phyloP scores from a whole-genome alignment of 2,329 filamentous ascomycete genomes.

The Fusarium haematococcum region DNA sequence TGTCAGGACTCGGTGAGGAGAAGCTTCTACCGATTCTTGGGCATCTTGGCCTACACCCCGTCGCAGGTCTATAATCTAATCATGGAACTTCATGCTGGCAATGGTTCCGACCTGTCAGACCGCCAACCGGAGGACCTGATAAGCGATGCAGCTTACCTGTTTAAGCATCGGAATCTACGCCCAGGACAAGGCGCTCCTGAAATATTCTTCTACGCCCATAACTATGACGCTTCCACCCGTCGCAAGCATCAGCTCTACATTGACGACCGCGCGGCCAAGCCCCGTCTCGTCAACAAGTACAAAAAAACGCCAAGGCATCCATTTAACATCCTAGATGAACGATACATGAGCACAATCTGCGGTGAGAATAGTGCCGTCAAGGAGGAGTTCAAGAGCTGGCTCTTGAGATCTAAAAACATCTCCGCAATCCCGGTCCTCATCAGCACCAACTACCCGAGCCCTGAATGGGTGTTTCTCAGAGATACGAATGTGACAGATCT shows the following conservation, averaged over 20 bases:
- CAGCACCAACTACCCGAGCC: not conserved
- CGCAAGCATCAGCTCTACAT: not conserved
- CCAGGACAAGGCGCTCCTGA: not conserved
- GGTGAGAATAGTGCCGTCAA: not conserved
- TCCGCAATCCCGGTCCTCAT: not conserved
- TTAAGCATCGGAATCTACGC: not conserved
- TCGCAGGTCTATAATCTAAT: not conserved
- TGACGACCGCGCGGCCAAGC: not conserved
- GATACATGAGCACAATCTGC: not conserved
- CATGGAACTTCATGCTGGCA: not conserved
- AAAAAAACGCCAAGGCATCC: not conserved
- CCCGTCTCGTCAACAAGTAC: not conserved
- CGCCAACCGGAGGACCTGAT: not conserved
- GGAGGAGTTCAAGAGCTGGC: not conserved
- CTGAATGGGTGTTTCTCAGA: not conserved
- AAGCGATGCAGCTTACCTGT: not conserved
- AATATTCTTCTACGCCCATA: not conserved
- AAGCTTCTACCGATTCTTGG: not conserved
- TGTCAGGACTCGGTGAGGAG: not conserved
- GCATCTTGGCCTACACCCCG: not conserved
- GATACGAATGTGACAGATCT: not conserved
- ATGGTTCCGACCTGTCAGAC: not conserved
- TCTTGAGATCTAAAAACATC: not conserved
- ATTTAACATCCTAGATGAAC: not conserved
- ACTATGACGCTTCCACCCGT: not conserved